Evolutionary conservation across 768 basidiomycete genomes (phyloP).

Genomic region (Russula earlei): DNA sequence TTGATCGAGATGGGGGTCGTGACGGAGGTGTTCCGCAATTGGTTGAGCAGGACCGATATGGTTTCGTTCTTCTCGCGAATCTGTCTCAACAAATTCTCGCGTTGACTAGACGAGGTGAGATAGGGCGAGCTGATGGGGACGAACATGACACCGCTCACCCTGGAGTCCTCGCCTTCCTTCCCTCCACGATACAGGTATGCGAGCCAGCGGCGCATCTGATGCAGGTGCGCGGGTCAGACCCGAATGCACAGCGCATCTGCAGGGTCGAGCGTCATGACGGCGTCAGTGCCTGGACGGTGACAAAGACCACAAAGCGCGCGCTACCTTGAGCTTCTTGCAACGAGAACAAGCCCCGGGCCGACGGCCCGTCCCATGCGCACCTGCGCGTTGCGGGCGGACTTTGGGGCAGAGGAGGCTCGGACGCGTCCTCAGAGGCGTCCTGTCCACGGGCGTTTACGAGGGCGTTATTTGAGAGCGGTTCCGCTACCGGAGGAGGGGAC

Average conservation of each 20-base stretch:
- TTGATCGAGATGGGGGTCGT: conserved; percentile 27
- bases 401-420: not conserved
- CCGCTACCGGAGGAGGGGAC: not conserved
- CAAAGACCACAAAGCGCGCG: not conserved
- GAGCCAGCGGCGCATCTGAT: conserved; percentile 21
- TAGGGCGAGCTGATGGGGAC: not conserved
- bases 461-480: not conserved
- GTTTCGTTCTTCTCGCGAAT: conserved; percentile 28
- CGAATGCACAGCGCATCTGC: conserved; percentile 18
- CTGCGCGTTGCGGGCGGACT: not conserved
- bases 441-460: not conserved
- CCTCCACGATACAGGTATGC: conserved; percentile 26
- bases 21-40: conserved; percentile 23
- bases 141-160: conserved; percentile 23
- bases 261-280: not conserved
- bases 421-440: not conserved
- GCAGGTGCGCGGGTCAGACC: conserved; percentile 9
- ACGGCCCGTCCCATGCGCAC: not conserved
- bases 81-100: conserved; percentile 26
- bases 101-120: conserved; percentile 18
- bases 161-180: conserved; percentile 28
- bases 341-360: conserved; percentile 24
- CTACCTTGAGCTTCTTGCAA: conserved; percentile 24
- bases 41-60: conserved; percentile 23
- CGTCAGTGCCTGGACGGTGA: not conserved